phyloP scores from a whole-genome alignment of 1,139 yeast species.

The Starmera stellimalicola region DNA sequence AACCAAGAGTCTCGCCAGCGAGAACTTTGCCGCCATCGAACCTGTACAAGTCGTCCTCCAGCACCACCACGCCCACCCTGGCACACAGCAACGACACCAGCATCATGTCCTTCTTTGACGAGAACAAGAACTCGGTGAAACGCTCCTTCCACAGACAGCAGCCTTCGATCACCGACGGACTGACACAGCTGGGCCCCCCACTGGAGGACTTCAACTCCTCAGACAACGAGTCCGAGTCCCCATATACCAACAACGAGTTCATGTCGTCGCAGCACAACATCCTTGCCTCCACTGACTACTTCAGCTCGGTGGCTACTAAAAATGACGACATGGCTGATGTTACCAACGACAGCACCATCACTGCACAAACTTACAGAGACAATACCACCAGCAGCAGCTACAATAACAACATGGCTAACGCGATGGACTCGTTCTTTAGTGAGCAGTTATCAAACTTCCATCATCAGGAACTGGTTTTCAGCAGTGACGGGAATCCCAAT shows the following conservation, averaged over 20 bases:
- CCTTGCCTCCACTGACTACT: neutral
- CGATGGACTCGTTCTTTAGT: too few species aligned
- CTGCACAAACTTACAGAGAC: too few species aligned
- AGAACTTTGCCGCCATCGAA: slow-evolving; percentile 1
- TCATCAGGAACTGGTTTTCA: too few species aligned
- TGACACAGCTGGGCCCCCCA: slow-evolving; percentile 16
- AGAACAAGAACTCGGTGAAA: neutral
- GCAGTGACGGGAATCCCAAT: too few species aligned
- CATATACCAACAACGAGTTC: slow-evolving; percentile 1
- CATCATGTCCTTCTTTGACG: slow-evolving; percentile 3
- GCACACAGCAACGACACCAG: neutral
- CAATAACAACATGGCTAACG: too few species aligned
- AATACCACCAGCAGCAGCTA: too few species aligned
- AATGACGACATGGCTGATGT: too few species aligned
- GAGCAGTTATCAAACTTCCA: too few species aligned
- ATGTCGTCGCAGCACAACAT: neutral
- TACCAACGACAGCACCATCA: too few species aligned
- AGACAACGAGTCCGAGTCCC: slow-evolving; percentile 6
- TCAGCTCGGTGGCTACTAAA: too few species aligned
- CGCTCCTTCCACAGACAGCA: slow-evolving; percentile 5
- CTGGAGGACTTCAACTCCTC: slow-evolving; percentile 11
- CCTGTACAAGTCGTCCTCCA: neutral
- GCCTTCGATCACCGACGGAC: slow-evolving; percentile 6
- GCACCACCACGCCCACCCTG: neutral
- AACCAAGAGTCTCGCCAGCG: slow-evolving; percentile 13